Evolutionary conservation across 306 rosid genomes (phyloP), one percentile per base, ranked within the genome.

Genomic region (Benincasa hispida): DNA sequence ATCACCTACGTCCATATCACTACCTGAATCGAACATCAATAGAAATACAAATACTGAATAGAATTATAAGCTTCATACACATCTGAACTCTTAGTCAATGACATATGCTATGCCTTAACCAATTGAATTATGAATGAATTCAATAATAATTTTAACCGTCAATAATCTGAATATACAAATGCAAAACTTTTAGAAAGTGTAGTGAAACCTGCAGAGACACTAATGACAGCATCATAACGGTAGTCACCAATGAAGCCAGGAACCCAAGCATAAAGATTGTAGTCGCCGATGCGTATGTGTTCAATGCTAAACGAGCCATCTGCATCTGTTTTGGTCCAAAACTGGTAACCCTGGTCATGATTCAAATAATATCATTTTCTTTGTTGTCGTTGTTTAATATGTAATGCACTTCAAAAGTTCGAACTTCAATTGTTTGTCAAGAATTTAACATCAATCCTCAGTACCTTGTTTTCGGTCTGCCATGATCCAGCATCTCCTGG

Each of bases 401-500:
- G 34, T 22, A 67, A 67, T 67, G 53, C 19, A 12, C 73, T n/a
- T n/a, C 8, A 11, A 37, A 11, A 37, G 27, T 37, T 66, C 5
- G 7, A 58, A 4, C 19, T 58, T 25, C 35, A 58, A 67, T 28
- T n/a, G 30, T 25, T 13, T 14, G 24, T 25, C 1, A 11, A 47
- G 15, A 45, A 68, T 50, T 6, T 15, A 17, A 17, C 8, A 17
- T 42, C 19, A 21, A 48, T 14, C 1, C 27, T 12, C 54, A 24
- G 39, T 45, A 87, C 94, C 90, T 90, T 90, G 83, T 89, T 79
- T 81, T 91, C 98, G 72, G 85, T 85, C 79, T 94, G 98, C 97
- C 97, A 94, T 17, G 98, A 91, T 77, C 98, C 98, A 48, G 76
- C 90, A 2, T 83, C 91, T 8, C 98, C 98, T 5, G 91, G 96